Base-by-base conservation (phyloP, 106 monocot genomes). In the Hemerocallis citrina region DNA sequence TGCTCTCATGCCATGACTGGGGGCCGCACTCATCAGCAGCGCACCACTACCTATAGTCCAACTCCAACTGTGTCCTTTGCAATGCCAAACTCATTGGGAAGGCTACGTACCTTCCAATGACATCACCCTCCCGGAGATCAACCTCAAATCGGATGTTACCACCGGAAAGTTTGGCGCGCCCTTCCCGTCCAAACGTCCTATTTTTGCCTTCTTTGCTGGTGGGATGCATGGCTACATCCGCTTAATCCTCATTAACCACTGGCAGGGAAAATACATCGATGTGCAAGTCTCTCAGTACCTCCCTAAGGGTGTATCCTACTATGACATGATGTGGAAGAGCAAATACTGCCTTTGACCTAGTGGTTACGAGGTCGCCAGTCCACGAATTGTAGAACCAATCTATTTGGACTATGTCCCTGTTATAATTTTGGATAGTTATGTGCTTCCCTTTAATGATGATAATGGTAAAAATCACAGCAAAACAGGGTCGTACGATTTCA, bases 311-410 rank as follows among this genome's bases (percentile, higher is more conserved):
- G 3, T 61, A 0, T 40, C 73, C 59, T 80, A 88, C 38, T 24
- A 14, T 3, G 66, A n/a, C 37, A 90, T 90, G 85, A 52, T 50
- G 15, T 64, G 13, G 33, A 33, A 67, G 23, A 76, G 65, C 55
- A n/a, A n/a, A n/a, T 91, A 79, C 67, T 91, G 85, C 74, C 48
- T 82, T 29, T 91, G 90, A 38, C 90, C 90, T 0, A 85, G 85
- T 22, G 85, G 90, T 4, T 85, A 74, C 51, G 90, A 90, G 68
- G 90, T 90, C 5, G 90, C 81, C 14, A 90, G 79, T 25, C 81
- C 85, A 9, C 65, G 90, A 60, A 59, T 85, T 11, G 76, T 82
- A 3, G 81, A 90, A 61, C 50, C 90, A 0, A 72, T 90, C 10
- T 79, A 78, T 62, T 46, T 60, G 37, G 90, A 80, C 1, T 90